Evolutionary conservation across 2,329 filamentous ascomycete genomes (phyloP).

Genomic region (Monosporascus sp.): DNA sequence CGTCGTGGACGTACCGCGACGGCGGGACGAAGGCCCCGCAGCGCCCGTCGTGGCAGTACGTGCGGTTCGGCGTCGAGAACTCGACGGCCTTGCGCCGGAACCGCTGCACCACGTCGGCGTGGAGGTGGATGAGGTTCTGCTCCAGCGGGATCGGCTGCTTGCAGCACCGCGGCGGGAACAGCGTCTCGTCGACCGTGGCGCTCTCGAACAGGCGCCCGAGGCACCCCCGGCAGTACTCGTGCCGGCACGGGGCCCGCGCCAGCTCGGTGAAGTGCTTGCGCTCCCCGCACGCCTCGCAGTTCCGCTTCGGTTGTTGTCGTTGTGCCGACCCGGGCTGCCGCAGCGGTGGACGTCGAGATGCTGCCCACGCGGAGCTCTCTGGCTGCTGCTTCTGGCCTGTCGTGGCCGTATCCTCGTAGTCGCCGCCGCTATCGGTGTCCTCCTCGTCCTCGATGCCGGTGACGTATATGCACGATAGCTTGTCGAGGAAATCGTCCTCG

Average conservation of each 20-base stretch:
- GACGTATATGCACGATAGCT: conserved; percentile 9
- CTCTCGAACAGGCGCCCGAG: conserved; percentile 38
- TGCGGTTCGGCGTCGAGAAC: conserved; percentile 40
- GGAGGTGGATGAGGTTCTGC: conserved; percentile 31
- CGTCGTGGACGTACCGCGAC: conserved; percentile 16
- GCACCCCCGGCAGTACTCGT: conserved; percentile 50
- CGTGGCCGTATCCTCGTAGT: too few relatives aligned
- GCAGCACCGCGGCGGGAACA: conserved; percentile 55
- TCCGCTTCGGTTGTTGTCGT: background rate
- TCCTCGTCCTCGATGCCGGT: conserved; percentile 2
- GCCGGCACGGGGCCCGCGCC: conserved; percentile 22
- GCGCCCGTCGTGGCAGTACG: conserved; percentile 41
- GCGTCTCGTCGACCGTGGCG: conserved; percentile 41
- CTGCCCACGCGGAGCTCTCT: conserved; percentile 17
- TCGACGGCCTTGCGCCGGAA: conserved; percentile 45
- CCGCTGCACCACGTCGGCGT: conserved; percentile 23
- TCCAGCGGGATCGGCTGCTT: conserved; percentile 33
- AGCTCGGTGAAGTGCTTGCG: conserved; percentile 7
- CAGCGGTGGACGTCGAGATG: conserved; percentile 1
- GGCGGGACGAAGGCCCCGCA: conserved; percentile 45
- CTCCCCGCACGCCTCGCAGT: conserved; percentile 13
- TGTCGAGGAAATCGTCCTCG: conserved; percentile 11
- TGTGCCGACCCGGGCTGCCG: background rate
- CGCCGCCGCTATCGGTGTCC: background rate
- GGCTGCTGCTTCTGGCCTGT: background rate